These are phyloP conservation scores for Phialophora verrucosa DNA, from an alignment of 2,329 filamentous ascomycete genomes.

Conservation along the genomic window DNA sequence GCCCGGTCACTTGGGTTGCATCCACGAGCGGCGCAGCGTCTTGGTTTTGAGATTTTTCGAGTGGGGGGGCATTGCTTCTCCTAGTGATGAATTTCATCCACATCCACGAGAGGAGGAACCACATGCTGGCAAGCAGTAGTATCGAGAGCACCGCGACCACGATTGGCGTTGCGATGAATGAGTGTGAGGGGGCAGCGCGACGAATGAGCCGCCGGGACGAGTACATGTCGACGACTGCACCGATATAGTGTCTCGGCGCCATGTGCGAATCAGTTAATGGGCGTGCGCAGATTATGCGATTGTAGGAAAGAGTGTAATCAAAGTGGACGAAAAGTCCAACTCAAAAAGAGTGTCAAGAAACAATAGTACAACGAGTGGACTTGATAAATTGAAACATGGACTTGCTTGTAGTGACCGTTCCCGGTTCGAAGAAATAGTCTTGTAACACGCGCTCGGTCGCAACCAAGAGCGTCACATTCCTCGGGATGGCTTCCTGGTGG, in stretches of 20 bases:
- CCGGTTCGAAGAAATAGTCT: slow-evolving; percentile 6
- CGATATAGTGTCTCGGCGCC: slow-evolving; percentile 25
- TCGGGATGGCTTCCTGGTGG: neutral
- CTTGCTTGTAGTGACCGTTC: slow-evolving; percentile 7
- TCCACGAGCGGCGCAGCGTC: neutral
- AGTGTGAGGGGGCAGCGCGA: slow-evolving; percentile 6
- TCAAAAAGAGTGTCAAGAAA: neutral
- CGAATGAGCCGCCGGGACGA: slow-evolving; percentile 7
- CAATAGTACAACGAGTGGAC: slow-evolving; percentile 8
- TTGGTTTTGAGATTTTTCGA: neutral
- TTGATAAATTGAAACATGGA: slow-evolving; percentile 13
- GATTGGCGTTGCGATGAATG: slow-evolving; percentile 16
- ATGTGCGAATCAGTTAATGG: slow-evolving; percentile 13
- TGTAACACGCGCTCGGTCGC: neutral
- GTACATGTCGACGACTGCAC: slow-evolving; percentile 8
- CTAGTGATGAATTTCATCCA: slow-evolving; percentile 16
- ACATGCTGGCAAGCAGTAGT: slow-evolving; percentile 14
- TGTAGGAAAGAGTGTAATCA: slow-evolving; percentile 3
- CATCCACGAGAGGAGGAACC: slow-evolving; percentile 14
- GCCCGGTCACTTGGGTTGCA: slow-evolving; percentile 27
- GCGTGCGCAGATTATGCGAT: neutral
- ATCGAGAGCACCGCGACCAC: slow-evolving; percentile 20
- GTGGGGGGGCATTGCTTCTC: neutral
- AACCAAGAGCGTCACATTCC: slow-evolving; percentile 6
- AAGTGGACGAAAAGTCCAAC: neutral